phyloP scores from a whole-genome alignment of 495 filamentous ascomycete species.

The Aspergillus wentii region DNA sequence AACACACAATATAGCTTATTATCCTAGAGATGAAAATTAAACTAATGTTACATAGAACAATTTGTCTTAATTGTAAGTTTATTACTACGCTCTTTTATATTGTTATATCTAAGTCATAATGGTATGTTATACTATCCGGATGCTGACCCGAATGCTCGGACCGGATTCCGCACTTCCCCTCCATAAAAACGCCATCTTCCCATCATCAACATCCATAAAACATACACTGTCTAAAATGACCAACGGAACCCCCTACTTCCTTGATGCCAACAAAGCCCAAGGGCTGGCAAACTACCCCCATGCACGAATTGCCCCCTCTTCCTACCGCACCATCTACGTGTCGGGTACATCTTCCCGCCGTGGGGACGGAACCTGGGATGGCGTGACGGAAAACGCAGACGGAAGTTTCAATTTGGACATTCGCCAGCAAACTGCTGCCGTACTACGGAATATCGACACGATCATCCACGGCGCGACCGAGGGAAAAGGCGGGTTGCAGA shows the following conservation, averaged over 20 bases:
- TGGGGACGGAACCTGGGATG: conserved; percentile 19
- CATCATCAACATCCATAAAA: no score
- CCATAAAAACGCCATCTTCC: no score
- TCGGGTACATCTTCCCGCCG: conserved; percentile 24
- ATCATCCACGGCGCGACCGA: conserved; percentile 26
- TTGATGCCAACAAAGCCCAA: conserved; percentile 19
- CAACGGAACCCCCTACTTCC: conserved; percentile 24
- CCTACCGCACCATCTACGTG: conserved; percentile 24
- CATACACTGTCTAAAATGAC: conserved; percentile 16
- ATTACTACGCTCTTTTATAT: no score
- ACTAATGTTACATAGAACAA: no score
- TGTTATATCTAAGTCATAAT: no score
- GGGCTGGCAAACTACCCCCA: conserved; percentile 30
- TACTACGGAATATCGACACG: conserved; percentile 24
- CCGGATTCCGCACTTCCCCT: no score
- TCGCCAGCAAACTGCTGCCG: conserved; percentile 26
- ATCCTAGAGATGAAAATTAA: no score
- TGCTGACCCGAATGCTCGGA: no score
- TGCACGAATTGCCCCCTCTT: conserved; percentile 18
- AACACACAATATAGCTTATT: no score
- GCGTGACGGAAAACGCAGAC: conserved; percentile 20
- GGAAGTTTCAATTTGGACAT: conserved; percentile 23
- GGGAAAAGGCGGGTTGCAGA: conserved; percentile 18
- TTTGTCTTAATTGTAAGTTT: no score
- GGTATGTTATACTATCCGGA: no score